Evolutionary conservation across 495 filamentous ascomycete genomes (phyloP), one percentile per base, ranked within the genome.

Genomic region (Hypoxylon trugodes): DNA sequence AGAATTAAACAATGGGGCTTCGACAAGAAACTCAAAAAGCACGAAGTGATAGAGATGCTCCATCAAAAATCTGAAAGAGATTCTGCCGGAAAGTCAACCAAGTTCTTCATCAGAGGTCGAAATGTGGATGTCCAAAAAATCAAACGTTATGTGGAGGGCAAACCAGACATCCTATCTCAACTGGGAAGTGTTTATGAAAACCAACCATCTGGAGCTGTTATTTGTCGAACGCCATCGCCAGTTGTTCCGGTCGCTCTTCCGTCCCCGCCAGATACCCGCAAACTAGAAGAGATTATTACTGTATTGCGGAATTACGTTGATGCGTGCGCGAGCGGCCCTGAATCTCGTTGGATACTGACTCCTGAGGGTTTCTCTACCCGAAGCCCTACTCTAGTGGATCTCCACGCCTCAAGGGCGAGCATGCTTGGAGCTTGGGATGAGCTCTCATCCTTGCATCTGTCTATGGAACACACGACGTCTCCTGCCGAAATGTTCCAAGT

Each of bases 21-120:
- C 36, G 71, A 75, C 35, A 76, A 77, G 53, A 76, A 77, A 38
- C 64, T 72, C 19, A 76, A 74, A 36, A 67, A 72, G 37, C 50
- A 54, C 10, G 75, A 77, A 26, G 65, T 73, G 6, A 40, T 72
- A 2, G 72, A 72, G 42, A 57, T 74, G 1, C 66, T 70, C 37
- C 68, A 65, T 9, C 48, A 68, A 24, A 61, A 59, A 43, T 53
- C 61, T 0, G 69, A 76, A 43, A 54, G 73, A 33, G 73, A 74
- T 10, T 26, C 54, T 6, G 43, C 52, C 3, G 70, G 72, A 12
- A 76, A 74, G 46, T 12, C 18, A 15, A 57, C 72, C 0, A 49
- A 33, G 15, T 70, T 73, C 35, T 48, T 45, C 13, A 69, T 74
- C 28, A 67, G 73, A 6, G 72, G 70, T 12, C 60, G 66, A 12